Percentiles rank a stretch among this genome's conserved stretches.
Conservation (phyloP, 106 monocot species). For the Acanthochlamys bracteata region DNA sequence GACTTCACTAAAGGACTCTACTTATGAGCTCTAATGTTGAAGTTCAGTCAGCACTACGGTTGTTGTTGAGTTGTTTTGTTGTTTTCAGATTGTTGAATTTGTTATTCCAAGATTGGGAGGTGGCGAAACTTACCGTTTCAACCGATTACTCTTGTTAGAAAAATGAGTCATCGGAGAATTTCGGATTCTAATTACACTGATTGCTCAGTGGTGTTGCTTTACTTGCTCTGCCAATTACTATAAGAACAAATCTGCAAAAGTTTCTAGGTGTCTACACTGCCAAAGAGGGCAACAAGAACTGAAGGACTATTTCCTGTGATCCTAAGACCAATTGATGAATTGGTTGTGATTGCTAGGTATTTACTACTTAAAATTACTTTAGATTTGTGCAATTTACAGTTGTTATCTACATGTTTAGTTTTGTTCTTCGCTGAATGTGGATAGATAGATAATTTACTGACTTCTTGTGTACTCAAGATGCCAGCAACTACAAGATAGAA, state of each 20-base stretch:
- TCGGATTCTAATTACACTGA: slow-evolving; percentile 77
- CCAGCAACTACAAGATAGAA: no score
- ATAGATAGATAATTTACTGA: no score
- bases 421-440: no score
- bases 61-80: slow-evolving; percentile 79
- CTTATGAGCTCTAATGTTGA: slow-evolving; percentile 86
- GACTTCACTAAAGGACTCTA: slow-evolving; percentile 80
- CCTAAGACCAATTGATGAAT: slow-evolving; percentile 44
- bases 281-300: slow-evolving; percentile 62
- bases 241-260: slow-evolving; percentile 97
- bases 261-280: slow-evolving; percentile 84
- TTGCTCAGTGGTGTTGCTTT: slow-evolving; percentile 94
- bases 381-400: no score
- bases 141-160: slow-evolving; percentile 62
- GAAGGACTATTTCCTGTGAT: slow-evolving; percentile 76
- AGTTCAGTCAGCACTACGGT: slow-evolving; percentile 97
- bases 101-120: slow-evolving; percentile 78
- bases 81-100: slow-evolving; percentile 96
- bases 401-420: no score
- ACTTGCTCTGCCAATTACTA: slow-evolving; percentile 88
- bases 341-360: no score
- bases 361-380: no score
- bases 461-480: no score
- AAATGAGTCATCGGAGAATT: slow-evolving; percentile 93
- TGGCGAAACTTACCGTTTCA: slow-evolving; percentile 93